Evolutionary conservation across 2,329 filamentous ascomycete genomes (phyloP).

Genomic region (Alternaria burnsii): DNA sequence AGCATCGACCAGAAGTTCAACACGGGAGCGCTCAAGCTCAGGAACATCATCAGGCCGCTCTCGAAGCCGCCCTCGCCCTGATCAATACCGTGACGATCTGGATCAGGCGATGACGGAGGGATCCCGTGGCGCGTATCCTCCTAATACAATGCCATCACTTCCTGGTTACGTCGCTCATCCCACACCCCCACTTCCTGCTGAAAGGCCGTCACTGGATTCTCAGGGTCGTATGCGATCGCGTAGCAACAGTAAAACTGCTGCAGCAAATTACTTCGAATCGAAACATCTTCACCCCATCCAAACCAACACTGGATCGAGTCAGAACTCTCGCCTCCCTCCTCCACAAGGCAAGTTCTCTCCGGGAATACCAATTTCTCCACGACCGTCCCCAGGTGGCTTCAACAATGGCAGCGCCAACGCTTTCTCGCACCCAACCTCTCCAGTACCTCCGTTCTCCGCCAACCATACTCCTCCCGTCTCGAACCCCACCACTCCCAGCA

Average conservation of each 20-base stretch:
- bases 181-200: conserved; percentile 39
- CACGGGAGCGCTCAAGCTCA: conserved; percentile 64
- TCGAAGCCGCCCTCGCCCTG: conserved; percentile 59
- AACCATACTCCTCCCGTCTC: conserved; percentile 64
- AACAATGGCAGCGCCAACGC: conserved; percentile 45
- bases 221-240: conserved; percentile 43
- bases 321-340: conserved; percentile 36
- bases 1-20: conserved; percentile 50
- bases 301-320: conserved; percentile 34
- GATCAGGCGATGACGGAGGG: conserved; percentile 60
- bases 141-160: conserved; percentile 45
- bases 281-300: conserved; percentile 51
- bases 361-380: conserved; percentile 47
- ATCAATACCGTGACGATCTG: conserved; percentile 61
- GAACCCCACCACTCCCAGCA: conserved; percentile 54
- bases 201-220: conserved; percentile 39
- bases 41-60: conserved; percentile 62
- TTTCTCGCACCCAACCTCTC: conserved; percentile 54
- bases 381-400: conserved; percentile 46
- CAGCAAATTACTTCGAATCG: conserved; percentile 46
- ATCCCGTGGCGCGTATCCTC: conserved; percentile 42
- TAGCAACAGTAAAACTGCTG: conserved; percentile 49
- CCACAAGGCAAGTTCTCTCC: conserved; percentile 39
- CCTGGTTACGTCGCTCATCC: conserved; percentile 44
- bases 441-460: conserved; percentile 59